These are phyloP conservation scores for Chlamydomonas sp. DNA, from an alignment of 139 green algal genomes.

Conservation along the genomic window DNA sequence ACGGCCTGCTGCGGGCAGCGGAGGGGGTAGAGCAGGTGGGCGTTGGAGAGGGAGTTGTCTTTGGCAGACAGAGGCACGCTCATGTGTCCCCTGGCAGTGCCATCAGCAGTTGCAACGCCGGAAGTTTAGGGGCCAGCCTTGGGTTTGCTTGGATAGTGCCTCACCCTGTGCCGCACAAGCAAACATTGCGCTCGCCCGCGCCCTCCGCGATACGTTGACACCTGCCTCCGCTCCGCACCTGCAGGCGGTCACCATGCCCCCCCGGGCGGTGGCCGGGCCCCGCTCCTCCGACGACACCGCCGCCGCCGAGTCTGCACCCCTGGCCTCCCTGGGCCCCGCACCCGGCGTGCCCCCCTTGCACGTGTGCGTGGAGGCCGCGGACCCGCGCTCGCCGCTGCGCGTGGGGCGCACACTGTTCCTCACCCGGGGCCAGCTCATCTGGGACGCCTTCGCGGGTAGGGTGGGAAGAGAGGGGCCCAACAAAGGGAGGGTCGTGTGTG, in stretches of 20 bases:
- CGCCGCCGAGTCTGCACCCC: not conserved
- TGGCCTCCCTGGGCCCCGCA: not conserved
- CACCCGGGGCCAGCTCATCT: slow-evolving; percentile 5
- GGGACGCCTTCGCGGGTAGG: slow-evolving; percentile 48
- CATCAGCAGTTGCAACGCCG: not conserved
- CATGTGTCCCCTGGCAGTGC: not conserved
- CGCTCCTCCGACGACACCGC: slow-evolving; percentile 47
- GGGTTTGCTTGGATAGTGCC: not conserved
- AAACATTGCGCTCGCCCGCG: not conserved
- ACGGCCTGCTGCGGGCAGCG: slow-evolving; percentile 47
- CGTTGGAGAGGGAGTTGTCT: not conserved
- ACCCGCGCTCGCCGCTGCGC: slow-evolving; percentile 44
- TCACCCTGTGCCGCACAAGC: not conserved
- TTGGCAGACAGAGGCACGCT: not conserved
- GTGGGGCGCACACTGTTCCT: slow-evolving; percentile 53
- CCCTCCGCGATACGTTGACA: not conserved
- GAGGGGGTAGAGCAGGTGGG: slow-evolving; percentile 34
- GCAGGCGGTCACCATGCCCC: slow-evolving; percentile 49
- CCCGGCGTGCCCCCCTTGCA: slow-evolving; percentile 13
- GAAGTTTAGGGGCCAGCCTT: not conserved
- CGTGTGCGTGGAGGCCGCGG: slow-evolving; percentile 49
- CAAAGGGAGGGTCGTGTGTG: not conserved
- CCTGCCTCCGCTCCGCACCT: no score
- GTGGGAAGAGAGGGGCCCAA: not conserved
- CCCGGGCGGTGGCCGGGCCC: slow-evolving; percentile 38